Base-by-base conservation (phyloP, 2,329 filamentous ascomycete genomes). In the Exophiala viscosa region DNA sequence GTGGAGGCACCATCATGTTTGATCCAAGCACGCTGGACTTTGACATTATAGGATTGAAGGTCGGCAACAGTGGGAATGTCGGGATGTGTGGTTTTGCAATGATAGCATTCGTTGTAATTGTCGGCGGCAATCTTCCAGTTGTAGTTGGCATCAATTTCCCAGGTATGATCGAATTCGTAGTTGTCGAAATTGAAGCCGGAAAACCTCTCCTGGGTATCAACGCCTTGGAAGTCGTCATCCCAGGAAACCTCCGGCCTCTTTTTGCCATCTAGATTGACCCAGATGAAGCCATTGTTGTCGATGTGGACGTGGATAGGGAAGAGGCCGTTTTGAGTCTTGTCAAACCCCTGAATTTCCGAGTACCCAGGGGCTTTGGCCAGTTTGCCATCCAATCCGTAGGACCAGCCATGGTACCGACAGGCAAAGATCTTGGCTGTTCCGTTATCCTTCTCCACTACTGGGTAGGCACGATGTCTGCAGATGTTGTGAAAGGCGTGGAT, bases 401-500 rank as follows among this genome's bases (percentile, higher is more conserved):
- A 81, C 81, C 81, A 84, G 39, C 80, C 81, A 61, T 84, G 81
- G 61, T 84, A 84, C 52, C 77, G 76, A 70, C 82, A 85, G 0
- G 76, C 70, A 23, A 84, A 72, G 36, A 83, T 75, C 59, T 68
- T 54, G 2, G 50, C 32, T 3, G 34, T 48, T 4, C 57, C 57
- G 31, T 45, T 34, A 2, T 52, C 45, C 3, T 28, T 47, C 2
- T 45, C 72, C 10, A 82, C 77, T 6, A 84, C 74, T 0, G 51
- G 48, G 62, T 78, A 84, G 15, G 81, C 82, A 9, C 81, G 73
- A 64, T 84, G 82, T 3, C 81, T 70, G 67, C 82, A 84, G 32
- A 84, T 71, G 60, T 84, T 84, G 69, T 84, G 81, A 64, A 84
- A 83, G n/a, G 74, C 81, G 52, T 80, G 77, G 67, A 83, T 76